Base-by-base conservation (phyloP, 768 basidiomycete genomes). In the Tulasnella sp. region DNA sequence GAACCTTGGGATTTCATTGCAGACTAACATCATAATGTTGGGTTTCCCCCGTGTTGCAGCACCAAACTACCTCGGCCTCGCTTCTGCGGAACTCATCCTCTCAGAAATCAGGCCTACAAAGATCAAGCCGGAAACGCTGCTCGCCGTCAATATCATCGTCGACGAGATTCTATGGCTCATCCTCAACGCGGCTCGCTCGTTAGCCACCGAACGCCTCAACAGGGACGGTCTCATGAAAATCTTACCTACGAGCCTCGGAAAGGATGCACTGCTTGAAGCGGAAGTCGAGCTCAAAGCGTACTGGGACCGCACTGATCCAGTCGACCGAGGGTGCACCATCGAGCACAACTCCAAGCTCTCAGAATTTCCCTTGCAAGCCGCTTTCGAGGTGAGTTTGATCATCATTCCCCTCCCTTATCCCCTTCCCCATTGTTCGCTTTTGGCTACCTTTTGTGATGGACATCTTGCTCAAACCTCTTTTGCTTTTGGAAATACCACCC, bases 61-160 rank as follows among this genome's bases (percentile, higher is more conserved):
- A 74, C 92, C 93, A 2, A 86, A 85, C 72, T 98, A 94, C 84
- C 89, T 97, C 78, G 94, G 92, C 36, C 83, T 89, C 17, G 89
- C 90, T 79, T 94, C 93, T 40, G 94, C 95, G 67, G 94, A 97
- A 83, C 89, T 94, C 78, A 91, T 97, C 81, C 90, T 98, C 73
- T 94, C 93, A 77, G 96, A 98, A 80, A 89, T 96, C 75, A 91
- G 96, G 25, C 93, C 94, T n/a, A 96, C 93, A 79, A 91, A 90
- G 82, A 88, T 97, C 83, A 89, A 90, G 79, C 81, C 86, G 25
- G 90, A 94, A 72, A 91, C 93, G n/a, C 89, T 97, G 69, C 85
- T 85, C 77, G 87, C 88, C 77, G 88, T 95, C 85, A 96, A 96
- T 82, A 88, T 89, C 78, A 84, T 94, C 67, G 87, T 96, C 77